phyloP scores from a whole-genome alignment of 306 rosid genomes.

The Prunus davidiana region DNA sequence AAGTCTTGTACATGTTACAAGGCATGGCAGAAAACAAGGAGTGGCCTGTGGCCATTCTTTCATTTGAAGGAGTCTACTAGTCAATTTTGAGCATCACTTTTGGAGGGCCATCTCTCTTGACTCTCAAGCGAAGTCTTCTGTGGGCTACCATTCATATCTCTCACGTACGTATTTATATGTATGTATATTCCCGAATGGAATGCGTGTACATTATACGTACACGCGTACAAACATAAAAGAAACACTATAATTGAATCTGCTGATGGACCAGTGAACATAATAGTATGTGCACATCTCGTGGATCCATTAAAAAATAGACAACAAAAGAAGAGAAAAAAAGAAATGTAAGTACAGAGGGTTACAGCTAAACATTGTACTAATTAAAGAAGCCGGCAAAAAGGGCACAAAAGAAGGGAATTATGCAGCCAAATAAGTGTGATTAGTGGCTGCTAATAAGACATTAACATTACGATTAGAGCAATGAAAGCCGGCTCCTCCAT shows the following conservation, averaged over 20 bases:
- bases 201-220: constrained; percentile 2
- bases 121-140: constrained; percentile 55
- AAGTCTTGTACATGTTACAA: constrained; percentile 22
- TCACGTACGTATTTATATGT: neutral
- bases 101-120: constrained; percentile 41
- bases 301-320: constrained; percentile 12
- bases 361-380: constrained; percentile 50
- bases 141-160: constrained; percentile 9
- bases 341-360: constrained; percentile 8
- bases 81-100: constrained; percentile 33
- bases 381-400: constrained; percentile 51
- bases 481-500: constrained; percentile 36
- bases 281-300: constrained; percentile 15
- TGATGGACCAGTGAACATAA: too few relatives aligned
- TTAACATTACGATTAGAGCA: constrained; percentile 37
- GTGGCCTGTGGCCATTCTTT: constrained; percentile 30
- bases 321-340: neutral
- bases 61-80: constrained; percentile 32
- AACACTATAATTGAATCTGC: neutral
- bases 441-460: constrained; percentile 40
- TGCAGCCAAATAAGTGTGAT: constrained; percentile 17
- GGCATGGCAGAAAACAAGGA: constrained; percentile 33
- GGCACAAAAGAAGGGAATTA: constrained; percentile 34
- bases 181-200: neutral
- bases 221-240: constrained; percentile 4